A percentile compares a stretch with the other conserved stretches of the same genome.
Conservation (phyloP, 1,139 yeast genomes). For the Scheffersomyces segobiensis region DNA sequence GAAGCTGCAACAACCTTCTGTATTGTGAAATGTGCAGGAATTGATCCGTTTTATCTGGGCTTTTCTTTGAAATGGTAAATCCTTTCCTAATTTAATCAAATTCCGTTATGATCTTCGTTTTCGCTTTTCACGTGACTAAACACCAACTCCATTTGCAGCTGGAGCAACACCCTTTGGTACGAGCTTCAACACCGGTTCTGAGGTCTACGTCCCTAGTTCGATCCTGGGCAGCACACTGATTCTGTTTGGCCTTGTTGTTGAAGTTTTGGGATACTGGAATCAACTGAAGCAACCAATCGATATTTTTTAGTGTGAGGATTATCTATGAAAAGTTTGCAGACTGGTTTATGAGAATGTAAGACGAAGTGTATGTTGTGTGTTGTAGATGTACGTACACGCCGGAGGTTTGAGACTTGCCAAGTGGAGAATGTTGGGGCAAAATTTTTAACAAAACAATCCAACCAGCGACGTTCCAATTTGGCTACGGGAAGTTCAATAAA, state of each 20-base stretch:
- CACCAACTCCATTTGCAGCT: background rate
- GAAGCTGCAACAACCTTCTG: background rate
- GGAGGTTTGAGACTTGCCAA: background rate
- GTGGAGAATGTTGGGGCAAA: background rate
- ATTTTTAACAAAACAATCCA: background rate
- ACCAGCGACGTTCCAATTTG: background rate
- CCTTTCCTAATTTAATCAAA: background rate
- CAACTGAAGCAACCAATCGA: background rate
- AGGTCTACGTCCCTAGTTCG: constrained; percentile 99
- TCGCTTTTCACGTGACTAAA: background rate
- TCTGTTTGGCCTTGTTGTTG: constrained; percentile 2
- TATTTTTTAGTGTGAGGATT: background rate
- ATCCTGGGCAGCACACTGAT: constrained; percentile 94
- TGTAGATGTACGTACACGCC: background rate
- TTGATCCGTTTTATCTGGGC: background rate
- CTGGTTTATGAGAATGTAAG: background rate
- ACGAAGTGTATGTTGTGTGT: background rate
- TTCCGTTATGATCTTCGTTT: background rate
- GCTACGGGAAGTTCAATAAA: no score
- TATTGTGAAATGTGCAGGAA: background rate
- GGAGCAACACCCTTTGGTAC: background rate
- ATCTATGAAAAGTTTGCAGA: background rate
- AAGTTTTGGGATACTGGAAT: background rate
- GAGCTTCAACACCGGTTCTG: constrained; percentile 33
- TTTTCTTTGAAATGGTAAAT: background rate